A percentile compares a stretch with the other conserved stretches of the same genome.
phyloP scores from a whole-genome alignment of 306 rosid genomes.

The Sicyos edulis region DNA sequence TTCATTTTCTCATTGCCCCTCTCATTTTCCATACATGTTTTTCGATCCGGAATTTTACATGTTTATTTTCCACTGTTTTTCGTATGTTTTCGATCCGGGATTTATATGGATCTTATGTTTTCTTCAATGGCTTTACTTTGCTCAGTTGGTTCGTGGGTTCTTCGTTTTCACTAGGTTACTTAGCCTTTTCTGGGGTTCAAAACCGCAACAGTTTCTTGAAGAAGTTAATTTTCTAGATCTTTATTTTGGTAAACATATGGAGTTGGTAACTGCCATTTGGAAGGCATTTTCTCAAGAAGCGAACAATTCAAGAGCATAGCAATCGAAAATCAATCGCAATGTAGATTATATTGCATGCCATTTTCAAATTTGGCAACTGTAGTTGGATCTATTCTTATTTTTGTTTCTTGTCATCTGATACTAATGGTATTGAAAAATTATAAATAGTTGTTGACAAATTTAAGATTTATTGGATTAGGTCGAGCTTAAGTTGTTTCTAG shows the following conservation, averaged over 20 bases:
- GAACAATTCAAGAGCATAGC: not conserved
- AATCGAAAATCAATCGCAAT: not conserved
- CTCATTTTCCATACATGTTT: not conserved
- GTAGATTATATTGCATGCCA: not conserved
- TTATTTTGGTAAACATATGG: not conserved
- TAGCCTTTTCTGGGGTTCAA: not conserved
- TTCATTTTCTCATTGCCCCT: not conserved
- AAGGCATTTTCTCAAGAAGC: not conserved
- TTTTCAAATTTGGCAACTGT: not conserved
- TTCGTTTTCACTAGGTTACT: too few relatives aligned
- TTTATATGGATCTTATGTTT: too few relatives aligned
- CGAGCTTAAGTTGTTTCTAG: not conserved
- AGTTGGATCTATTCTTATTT: not conserved
- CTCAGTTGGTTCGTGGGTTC: not conserved
- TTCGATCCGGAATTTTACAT: not conserved
- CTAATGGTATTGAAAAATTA: not conserved
- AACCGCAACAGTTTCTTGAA: not conserved
- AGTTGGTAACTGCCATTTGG: not conserved
- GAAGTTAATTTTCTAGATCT: not conserved
- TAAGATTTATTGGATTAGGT: not conserved
- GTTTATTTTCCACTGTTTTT: not conserved
- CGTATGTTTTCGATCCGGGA: not conserved
- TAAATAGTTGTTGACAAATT: not conserved
- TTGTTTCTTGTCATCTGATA: not conserved
- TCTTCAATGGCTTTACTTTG: not conserved